Base-by-base conservation (phyloP, 2,329 filamentous ascomycete genomes). In the Pezicula carpinea region DNA sequence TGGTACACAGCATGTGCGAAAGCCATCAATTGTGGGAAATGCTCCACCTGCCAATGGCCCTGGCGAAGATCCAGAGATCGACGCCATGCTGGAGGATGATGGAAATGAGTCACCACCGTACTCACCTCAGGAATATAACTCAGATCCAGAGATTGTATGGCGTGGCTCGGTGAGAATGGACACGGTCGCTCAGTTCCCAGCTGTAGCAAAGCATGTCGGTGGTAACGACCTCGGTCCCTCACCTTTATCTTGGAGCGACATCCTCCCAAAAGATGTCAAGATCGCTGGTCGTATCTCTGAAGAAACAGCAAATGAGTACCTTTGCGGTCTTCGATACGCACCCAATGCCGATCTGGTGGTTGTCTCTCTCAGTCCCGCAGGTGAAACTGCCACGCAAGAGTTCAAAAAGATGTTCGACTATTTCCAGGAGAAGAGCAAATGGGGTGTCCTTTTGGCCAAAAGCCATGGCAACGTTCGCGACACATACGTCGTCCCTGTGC, bases 401-500 rank as follows among this genome's bases (percentile, higher is more conserved):
- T 95, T 95, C 61, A 76, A 86, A 53, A 77, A 79, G 15, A 74
- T 97, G n/a, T 88, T 91, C 59, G 79, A 90, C 44, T 97, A 99
- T 68, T 97, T 99, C 63, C 74, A 82, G 35, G 77, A 76, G 43
- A 88, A 92, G 61, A 80, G 87, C 54, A 79, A 90, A 29, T 99
- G 95, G 64, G 92, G 90, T 17, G 92, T 97, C 1, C 77, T 96
- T 6, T 84, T 84, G 13, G 87, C 92, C 61, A 86, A 87, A 64
- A 78, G 79, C 1, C 69, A 83, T 23, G 78, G 82, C 17, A 85
- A 89, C 50, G 86, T 96, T 41, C 85, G 90, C 50, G 92, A 97
- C 62, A 88, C 91, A 1, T 97, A 97, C 64, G 78, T 97, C 26
- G 85, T 96, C 8, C 92, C 93, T 0, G 80, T 97, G 4, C 80